Evolutionary conservation across 2,329 filamentous ascomycete genomes (phyloP).

Genomic region (Aspergillus costaricaensis): DNA sequence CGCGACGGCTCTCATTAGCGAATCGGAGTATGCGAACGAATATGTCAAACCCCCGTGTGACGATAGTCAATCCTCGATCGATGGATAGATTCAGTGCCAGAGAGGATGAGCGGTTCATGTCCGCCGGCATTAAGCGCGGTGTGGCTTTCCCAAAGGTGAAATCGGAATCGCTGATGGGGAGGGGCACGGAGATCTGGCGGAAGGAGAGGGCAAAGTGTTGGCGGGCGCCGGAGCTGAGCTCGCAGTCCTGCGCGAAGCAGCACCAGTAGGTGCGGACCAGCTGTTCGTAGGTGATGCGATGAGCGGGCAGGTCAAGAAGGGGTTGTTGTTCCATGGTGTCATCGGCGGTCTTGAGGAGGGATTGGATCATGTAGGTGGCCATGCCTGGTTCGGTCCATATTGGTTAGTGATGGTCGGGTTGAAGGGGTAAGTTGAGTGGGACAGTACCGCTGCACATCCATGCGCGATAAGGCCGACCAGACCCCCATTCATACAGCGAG

Average conservation of each 20-base stretch:
- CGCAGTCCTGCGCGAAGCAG: slow-evolving; percentile 42
- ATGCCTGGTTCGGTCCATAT: slow-evolving; percentile 27
- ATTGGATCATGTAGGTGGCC: slow-evolving; percentile 44
- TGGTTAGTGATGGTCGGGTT: slow-evolving; percentile 7
- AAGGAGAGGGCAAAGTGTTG: slow-evolving; percentile 42
- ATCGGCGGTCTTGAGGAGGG: slow-evolving; percentile 38
- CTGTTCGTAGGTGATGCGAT: slow-evolving; percentile 33
- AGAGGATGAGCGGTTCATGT: slow-evolving; percentile 27
- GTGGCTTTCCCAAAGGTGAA: slow-evolving; percentile 35
- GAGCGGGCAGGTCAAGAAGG: slow-evolving; percentile 29
- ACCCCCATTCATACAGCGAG: slow-evolving; percentile 40
- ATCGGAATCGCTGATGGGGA: slow-evolving; percentile 40
- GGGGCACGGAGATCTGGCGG: slow-evolving; percentile 38
- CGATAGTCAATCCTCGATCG: slow-evolving; percentile 37
- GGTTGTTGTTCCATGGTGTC: slow-evolving; percentile 40
- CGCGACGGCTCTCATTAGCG: slow-evolving; percentile 39
- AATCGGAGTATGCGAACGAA: slow-evolving; percentile 40
- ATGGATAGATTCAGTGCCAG: slow-evolving; percentile 30
- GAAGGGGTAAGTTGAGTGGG: too few relatives aligned
- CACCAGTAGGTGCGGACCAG: slow-evolving; percentile 43
- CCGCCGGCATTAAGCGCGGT: slow-evolving; percentile 31
- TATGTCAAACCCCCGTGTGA: slow-evolving; percentile 41
- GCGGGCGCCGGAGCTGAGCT: slow-evolving; percentile 39
- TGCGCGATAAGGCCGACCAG: slow-evolving; percentile 38
- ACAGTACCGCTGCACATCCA: slow-evolving; percentile 42